phyloP scores from a whole-genome alignment of 75 land plant species.

The Pseudotsuga menziesii region DNA sequence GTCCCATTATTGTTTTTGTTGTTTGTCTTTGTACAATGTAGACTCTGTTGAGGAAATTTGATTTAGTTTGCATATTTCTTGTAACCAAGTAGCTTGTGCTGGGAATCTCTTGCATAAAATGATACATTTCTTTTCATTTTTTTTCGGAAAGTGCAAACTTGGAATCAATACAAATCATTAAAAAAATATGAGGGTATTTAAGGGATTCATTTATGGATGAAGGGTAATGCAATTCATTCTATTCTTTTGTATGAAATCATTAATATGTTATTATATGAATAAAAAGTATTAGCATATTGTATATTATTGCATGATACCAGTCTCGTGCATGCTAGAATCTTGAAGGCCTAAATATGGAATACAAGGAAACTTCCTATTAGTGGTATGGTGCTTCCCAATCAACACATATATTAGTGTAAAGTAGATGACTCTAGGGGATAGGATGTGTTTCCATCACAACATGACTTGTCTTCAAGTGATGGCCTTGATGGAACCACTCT shows the following conservation, averaged over 20 bases:
- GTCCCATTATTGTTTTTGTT: neutral
- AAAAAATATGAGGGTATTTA: constrained; percentile 92
- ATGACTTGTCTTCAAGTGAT: too few species aligned
- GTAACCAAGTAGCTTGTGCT: neutral
- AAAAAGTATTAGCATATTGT: neutral
- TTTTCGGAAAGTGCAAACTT: constrained; percentile 87
- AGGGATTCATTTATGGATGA: constrained; percentile 95
- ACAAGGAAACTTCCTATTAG: too few species aligned
- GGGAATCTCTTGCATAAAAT: neutral
- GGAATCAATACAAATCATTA: constrained; percentile 93
- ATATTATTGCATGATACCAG: neutral
- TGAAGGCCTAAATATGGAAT: too few species aligned
- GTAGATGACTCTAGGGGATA: too few species aligned
- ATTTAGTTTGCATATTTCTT: neutral
- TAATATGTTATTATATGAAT: neutral
- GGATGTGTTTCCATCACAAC: too few species aligned
- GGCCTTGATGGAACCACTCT: too few species aligned
- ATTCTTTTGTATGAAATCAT: neutral
- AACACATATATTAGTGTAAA: too few species aligned
- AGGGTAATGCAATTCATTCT: constrained; percentile 45
- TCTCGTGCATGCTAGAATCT: neutral
- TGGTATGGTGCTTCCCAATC: too few species aligned
- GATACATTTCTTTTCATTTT: neutral
- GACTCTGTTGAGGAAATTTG: neutral
- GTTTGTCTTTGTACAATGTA: neutral